phyloP scores from a whole-genome alignment of 257 asterid species.

The Petunia axillaris region DNA sequence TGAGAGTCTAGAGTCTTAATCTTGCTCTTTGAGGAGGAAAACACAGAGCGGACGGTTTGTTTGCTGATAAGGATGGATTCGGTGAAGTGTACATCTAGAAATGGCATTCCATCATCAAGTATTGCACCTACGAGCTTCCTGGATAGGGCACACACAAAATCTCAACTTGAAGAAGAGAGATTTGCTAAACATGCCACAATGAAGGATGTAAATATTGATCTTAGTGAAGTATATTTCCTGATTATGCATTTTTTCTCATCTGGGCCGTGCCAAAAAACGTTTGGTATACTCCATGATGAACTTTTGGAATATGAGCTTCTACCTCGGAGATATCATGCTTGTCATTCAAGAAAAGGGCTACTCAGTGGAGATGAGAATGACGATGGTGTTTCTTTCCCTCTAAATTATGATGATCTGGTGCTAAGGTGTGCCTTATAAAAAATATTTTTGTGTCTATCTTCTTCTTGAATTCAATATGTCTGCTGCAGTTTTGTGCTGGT shows the following conservation, averaged over 20 bases:
- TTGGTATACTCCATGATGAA: slow-evolving; percentile 63
- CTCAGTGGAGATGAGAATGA: slow-evolving; percentile 43
- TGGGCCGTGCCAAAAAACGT: slow-evolving; percentile 85
- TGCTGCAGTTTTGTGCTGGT: background rate
- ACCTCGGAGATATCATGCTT: slow-evolving; percentile 95
- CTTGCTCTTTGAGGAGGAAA: slow-evolving; percentile 25
- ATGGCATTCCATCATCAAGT: slow-evolving; percentile 48
- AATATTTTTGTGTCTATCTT: slow-evolving; percentile 4
- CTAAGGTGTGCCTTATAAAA: slow-evolving; percentile 52
- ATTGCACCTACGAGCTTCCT: slow-evolving; percentile 50
- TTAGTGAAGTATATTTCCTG: slow-evolving; percentile 82
- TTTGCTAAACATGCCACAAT: slow-evolving; percentile 47
- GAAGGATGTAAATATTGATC: slow-evolving; percentile 69
- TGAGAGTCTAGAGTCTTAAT: slow-evolving; percentile 11
- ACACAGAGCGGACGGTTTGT: slow-evolving; percentile 11
- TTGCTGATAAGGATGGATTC: slow-evolving; percentile 51
- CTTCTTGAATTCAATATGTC: slow-evolving; percentile 9
- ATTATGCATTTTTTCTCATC: slow-evolving; percentile 92
- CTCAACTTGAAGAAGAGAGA: slow-evolving; percentile 58
- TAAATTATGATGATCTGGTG: slow-evolving; percentile 59
- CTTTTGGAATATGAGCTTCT: slow-evolving; percentile 84
- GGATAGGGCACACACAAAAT: slow-evolving; percentile 48
- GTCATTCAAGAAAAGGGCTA: slow-evolving; percentile 68
- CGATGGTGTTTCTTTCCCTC: slow-evolving; percentile 72
- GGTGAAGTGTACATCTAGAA: slow-evolving; percentile 47